Conservation (phyloP, 805 yeast species). For the Sporopachydermia lactativora region DNA sequence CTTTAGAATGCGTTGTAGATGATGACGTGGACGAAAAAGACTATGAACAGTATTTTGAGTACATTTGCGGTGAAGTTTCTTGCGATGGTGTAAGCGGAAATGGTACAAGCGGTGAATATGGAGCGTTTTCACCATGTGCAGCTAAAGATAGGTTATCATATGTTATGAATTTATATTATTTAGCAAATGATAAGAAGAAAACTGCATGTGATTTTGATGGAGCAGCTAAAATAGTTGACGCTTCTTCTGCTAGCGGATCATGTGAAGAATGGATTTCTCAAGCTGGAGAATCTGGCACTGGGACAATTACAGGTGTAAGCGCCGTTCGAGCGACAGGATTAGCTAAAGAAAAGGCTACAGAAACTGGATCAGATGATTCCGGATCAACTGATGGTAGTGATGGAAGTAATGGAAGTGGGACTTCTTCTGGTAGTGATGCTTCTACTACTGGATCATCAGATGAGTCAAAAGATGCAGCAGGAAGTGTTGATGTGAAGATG, state of each 20-base stretch:
- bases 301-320: constrained; percentile 32
- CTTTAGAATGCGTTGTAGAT: constrained; percentile 46
- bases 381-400: constrained; percentile 5
- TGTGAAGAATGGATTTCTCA: constrained; percentile 41
- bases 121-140: constrained; percentile 61
- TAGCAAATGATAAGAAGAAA: constrained; percentile 25
- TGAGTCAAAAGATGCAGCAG: constrained; percentile 14
- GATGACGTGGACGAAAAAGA: constrained; percentile 35
- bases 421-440: constrained; percentile 11
- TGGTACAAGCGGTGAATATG: constrained; percentile 55
- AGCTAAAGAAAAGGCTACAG: constrained; percentile 13
- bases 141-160: constrained; percentile 56
- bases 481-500: constrained; percentile 12
- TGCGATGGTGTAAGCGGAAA: constrained; percentile 50
- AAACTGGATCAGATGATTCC: constrained; percentile 15
- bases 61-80: constrained; percentile 41
- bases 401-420: constrained; percentile 6
- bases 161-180: constrained; percentile 51
- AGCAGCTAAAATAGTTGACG: constrained; percentile 38
- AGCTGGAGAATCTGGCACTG: constrained; percentile 63
- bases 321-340: constrained; percentile 19
- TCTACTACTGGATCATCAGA: constrained; percentile 11
- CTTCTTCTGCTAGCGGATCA: constrained; percentile 28
- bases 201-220: constrained; percentile 64
- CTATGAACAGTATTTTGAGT: constrained; percentile 45